These are phyloP conservation scores for Mangifera indica DNA, from an alignment of 345 rosid genomes.

Conservation along the genomic window DNA sequence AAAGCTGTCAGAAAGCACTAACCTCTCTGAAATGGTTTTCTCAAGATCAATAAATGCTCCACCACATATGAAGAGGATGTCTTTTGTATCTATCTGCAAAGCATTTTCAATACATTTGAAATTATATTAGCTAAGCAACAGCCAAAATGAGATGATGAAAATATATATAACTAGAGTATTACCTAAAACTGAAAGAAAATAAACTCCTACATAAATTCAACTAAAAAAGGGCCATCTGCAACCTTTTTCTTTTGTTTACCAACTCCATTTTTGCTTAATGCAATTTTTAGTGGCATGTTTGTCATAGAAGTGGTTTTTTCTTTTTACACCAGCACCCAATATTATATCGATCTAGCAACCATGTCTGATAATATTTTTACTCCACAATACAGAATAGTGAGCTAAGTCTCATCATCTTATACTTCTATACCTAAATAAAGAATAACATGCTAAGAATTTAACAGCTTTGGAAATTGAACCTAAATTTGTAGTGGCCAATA, in stretches of 20 bases:
- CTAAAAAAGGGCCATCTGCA: not conserved
- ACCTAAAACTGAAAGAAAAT: too few species aligned
- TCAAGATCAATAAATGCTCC: conserved; percentile 96
- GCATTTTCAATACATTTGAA: not conserved
- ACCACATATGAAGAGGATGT: conserved; percentile 93
- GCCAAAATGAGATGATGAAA: not conserved
- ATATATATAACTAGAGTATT: not conserved
- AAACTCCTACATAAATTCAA: not conserved
- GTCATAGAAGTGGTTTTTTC: not conserved
- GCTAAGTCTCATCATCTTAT: not conserved
- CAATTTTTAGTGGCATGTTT: not conserved
- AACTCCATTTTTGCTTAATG: not conserved
- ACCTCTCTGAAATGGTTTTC: conserved; percentile 94
- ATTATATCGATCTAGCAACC: not conserved
- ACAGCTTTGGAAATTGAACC: not conserved
- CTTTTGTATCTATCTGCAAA: conserved; percentile 85
- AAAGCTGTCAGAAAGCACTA: conserved; percentile 17
- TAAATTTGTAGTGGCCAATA: not conserved
- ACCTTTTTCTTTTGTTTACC: not conserved
- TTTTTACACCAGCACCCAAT: not conserved
- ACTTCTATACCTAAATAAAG: not conserved
- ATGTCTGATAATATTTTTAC: not conserved
- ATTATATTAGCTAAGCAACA: not conserved
- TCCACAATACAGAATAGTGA: not conserved
- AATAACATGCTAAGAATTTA: not conserved